Conservation (phyloP, 257 asterid genomes). For the Craterostigma plantagineum region DNA sequence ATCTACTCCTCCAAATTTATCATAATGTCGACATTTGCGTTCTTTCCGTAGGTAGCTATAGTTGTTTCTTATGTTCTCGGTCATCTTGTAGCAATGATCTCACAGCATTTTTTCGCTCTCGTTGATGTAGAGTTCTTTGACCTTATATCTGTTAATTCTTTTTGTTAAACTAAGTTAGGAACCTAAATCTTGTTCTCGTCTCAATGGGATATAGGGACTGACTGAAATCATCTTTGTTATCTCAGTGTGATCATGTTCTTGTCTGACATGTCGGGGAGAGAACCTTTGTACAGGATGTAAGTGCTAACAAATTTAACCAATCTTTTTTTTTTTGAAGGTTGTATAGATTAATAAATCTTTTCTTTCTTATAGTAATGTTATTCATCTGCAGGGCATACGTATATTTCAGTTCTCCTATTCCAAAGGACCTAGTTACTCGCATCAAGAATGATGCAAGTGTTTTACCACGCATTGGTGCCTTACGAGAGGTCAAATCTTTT, state of each 20-base stretch:
- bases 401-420: conserved; percentile 70
- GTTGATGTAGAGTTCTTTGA: too few relatives aligned
- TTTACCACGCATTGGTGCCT: conserved; percentile 91
- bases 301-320: conserved; percentile 9
- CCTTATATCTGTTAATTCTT: too few relatives aligned
- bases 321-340: background rate
- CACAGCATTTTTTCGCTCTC: too few relatives aligned
- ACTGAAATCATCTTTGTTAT: background rate
- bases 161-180: too few relatives aligned
- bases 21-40: too few relatives aligned
- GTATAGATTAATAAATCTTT: conserved; percentile 12
- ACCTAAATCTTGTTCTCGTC: too few relatives aligned
- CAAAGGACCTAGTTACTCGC: conserved; percentile 62
- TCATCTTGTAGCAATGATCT: too few relatives aligned
- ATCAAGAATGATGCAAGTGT: conserved; percentile 86
- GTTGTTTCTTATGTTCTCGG: too few relatives aligned
- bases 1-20: too few relatives aligned
- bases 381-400: conserved; percentile 64
- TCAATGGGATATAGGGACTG: too few relatives aligned
- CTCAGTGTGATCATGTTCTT: conserved; percentile 89
- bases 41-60: too few relatives aligned
- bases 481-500: conserved; percentile 53
- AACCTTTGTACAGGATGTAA: conserved; percentile 87
- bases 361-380: conserved; percentile 9
- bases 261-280: conserved; percentile 99